Conservation (phyloP, 441 rosid genomes). For the Bruguiera hainesii region DNA sequence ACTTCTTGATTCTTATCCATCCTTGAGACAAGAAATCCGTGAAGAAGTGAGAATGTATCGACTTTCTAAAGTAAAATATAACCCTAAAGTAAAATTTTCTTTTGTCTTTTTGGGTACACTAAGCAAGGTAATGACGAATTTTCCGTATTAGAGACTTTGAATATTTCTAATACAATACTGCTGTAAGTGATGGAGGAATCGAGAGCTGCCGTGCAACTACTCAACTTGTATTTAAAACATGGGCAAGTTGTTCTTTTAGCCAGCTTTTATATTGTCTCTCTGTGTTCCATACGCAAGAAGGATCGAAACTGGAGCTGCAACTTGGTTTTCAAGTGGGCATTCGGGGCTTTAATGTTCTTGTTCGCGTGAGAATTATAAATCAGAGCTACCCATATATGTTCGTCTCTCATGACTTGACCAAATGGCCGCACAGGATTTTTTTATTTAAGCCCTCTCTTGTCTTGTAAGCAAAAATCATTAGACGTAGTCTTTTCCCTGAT, state of each 20-base stretch:
- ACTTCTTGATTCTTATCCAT: too few relatives aligned
- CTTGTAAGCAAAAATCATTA: too few relatives aligned
- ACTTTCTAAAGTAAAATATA: too few relatives aligned
- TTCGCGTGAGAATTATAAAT: neutral
- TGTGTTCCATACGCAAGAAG: conserved; percentile 10
- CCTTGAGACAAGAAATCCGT: too few relatives aligned
- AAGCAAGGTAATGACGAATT: neutral
- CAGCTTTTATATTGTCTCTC: neutral
- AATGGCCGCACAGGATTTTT: neutral
- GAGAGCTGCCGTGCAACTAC: conserved; percentile 30
- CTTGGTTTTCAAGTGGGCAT: conserved; percentile 63
- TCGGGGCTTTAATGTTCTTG: conserved; percentile 30
- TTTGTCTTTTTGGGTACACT: too few relatives aligned
- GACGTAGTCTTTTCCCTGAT: too few relatives aligned
- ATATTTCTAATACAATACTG: neutral
- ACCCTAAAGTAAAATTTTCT: too few relatives aligned
- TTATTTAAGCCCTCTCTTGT: too few relatives aligned
- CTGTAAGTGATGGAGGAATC: conserved; percentile 16
- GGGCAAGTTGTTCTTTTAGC: conserved; percentile 27
- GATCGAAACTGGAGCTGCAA: conserved; percentile 28
- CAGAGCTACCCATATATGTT: conserved; percentile 11
- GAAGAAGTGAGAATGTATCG: too few relatives aligned
- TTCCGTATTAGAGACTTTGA: neutral
- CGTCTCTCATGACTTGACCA: conserved; percentile 19
- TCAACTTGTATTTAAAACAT: conserved; percentile 31